Percentiles rank a stretch among this genome's conserved stretches.
Evolutionary conservation across 257 asterid genomes (phyloP).

Genomic region (Gynochthodes officinalis): DNA sequence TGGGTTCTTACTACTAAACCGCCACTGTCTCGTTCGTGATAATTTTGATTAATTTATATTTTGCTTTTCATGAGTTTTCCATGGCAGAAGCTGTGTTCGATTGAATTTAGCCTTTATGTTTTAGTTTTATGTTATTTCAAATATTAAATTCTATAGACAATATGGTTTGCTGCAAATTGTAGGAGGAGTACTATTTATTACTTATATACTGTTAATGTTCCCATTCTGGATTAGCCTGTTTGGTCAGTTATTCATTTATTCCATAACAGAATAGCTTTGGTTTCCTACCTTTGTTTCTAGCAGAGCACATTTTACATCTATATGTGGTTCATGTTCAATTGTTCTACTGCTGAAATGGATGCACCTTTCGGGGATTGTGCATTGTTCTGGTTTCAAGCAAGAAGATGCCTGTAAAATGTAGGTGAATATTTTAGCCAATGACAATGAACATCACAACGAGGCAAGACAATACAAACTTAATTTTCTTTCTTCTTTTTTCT

Average conservation of each 20-base stretch:
- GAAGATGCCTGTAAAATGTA: conserved; percentile 18
- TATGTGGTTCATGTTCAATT: neutral
- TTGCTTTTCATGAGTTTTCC: too few species aligned
- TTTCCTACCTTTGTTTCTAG: neutral
- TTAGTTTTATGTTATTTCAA: too few species aligned
- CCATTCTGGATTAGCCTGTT: neutral
- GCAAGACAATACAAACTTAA: conserved; percentile 25
- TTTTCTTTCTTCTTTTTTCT: neutral
- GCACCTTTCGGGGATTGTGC: neutral
- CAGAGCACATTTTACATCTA: too few species aligned
- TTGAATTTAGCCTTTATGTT: neutral
- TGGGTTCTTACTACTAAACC: neutral
- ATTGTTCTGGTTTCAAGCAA: conserved; percentile 19
- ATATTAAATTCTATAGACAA: neutral
- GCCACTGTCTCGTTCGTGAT: neutral
- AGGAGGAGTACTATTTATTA: neutral
- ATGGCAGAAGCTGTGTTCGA: neutral
- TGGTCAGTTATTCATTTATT: too few species aligned
- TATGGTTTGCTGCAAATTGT: neutral
- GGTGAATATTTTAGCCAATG: conserved; percentile 27
- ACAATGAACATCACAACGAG: conserved; percentile 38
- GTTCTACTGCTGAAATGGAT: conserved; percentile 10
- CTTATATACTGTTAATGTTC: neutral
- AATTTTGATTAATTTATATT: neutral
- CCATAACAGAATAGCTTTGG: neutral